These are phyloP conservation scores for Cladosporium halotolerans DNA, from an alignment of 2,329 filamentous ascomycete species.

Conservation along the genomic window DNA sequence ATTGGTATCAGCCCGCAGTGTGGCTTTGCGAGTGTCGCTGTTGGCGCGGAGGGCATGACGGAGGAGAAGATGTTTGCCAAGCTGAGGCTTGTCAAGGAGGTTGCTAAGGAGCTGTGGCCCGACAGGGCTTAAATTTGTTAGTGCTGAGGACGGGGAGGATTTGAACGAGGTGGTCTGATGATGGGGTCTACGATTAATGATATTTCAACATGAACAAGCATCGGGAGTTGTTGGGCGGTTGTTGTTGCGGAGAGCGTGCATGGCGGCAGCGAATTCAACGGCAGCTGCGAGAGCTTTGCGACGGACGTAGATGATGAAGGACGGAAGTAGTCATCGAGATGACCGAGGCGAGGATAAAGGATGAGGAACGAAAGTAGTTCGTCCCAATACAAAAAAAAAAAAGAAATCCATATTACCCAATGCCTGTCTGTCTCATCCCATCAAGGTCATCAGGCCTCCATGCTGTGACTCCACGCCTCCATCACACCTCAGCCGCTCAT, in stretches of 20 bases:
- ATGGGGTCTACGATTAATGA: slow-evolving; percentile 9
- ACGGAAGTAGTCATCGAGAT: too few species aligned
- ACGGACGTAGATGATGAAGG: too few species aligned
- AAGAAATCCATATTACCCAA: too few species aligned
- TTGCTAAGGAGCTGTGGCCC: slow-evolving; percentile 33
- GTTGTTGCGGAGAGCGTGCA: neutral
- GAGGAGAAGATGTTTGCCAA: slow-evolving; percentile 36
- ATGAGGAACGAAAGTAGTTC: too few species aligned
- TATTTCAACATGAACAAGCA: slow-evolving; percentile 12
- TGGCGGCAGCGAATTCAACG: slow-evolving; percentile 10
- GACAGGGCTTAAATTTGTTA: slow-evolving; percentile 22
- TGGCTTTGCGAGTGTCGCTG: slow-evolving; percentile 33
- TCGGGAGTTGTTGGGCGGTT: neutral
- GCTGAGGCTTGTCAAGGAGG: slow-evolving; percentile 31
- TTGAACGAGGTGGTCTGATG: neutral
- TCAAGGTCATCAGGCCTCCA: too few species aligned
- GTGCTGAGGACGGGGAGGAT: neutral
- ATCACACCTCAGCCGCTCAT: too few species aligned
- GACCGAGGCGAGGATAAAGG: too few species aligned
- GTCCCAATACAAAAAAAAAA: too few species aligned
- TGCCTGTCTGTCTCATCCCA: too few species aligned
- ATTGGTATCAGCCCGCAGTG: slow-evolving; percentile 35
- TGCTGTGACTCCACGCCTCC: too few species aligned
- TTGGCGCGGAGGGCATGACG: slow-evolving; percentile 33
- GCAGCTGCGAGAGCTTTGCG: neutral